Base-by-base conservation (phyloP, 2,329 filamentous ascomycete species). In the Blumeria hordei region DNA sequence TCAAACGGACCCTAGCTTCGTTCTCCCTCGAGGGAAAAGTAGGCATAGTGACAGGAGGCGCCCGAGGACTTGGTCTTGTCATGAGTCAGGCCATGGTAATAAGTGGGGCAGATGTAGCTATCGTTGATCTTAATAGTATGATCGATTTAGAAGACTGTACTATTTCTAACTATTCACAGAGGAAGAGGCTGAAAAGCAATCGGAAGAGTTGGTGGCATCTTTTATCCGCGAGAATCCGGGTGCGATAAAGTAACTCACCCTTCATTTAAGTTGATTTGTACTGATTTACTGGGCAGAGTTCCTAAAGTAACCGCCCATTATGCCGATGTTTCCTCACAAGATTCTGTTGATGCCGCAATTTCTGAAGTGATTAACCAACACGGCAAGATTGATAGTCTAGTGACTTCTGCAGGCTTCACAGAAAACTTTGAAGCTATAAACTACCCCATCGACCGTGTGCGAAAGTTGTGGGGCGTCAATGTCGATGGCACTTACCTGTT, bases 321-420 rank as follows among this genome's bases (percentile, higher is more conserved):
- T 66, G 83, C 83, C 64, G 88, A 95, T 66, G 90, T 95, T 54
- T 81, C 86, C 32, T 78, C 84, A 62, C 82, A 82, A 21, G 77
- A 80, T 52, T 90, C 85, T 6, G 88, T 95, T 58, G 80, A 84
- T 56, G 69, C 72, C 35, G 83, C 83, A 62, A 74, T 95, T 60
- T 71, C 73, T 39, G 82, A 87, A 58, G 76, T 90, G 60, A 66
- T 90, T 53, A 63, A 71, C 52, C 69, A 76, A 57, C 88, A 94
- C 66, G 81, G 82, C 68, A 83, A 84, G 68, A 87, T 95, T 62
- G 88, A 94, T 70, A 82, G 86, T 69, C 76, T 96, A 32, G 88
- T 96, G 63, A 95, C 90, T 32, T 93, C 87, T n/a, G 90, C 90
- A 53, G 90, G 90, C 49, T 94, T 96, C 71, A 92, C 86, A 12